phyloP scores from a whole-genome alignment of 2,329 filamentous ascomycete genomes.

The Xylariaceae sp. region DNA sequence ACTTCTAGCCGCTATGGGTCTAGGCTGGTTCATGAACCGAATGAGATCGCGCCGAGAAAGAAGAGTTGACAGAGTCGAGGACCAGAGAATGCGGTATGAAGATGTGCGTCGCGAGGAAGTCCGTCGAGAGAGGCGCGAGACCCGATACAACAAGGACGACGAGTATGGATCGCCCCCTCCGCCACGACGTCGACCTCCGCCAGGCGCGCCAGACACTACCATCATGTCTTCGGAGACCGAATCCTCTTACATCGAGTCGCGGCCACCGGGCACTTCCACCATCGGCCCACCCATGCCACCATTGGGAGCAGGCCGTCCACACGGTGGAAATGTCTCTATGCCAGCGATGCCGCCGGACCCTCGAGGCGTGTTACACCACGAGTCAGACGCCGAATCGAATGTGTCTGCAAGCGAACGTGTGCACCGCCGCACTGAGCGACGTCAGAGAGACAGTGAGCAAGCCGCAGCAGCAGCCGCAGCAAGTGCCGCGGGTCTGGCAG shows the following conservation, averaged over 20 bases:
- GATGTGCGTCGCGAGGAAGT: constrained; percentile 51
- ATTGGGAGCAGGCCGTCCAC: constrained; percentile 26
- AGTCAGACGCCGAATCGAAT: constrained; percentile 42
- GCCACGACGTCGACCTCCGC: constrained; percentile 30
- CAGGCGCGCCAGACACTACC: constrained; percentile 28
- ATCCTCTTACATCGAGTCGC: constrained; percentile 39
- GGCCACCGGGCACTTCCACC: constrained; percentile 32
- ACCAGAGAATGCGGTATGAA: constrained; percentile 43
- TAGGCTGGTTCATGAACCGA: constrained; percentile 64
- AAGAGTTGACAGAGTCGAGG: constrained; percentile 46
- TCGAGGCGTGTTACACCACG: constrained; percentile 40
- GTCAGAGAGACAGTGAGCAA: constrained; percentile 41
- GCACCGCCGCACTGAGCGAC: constrained; percentile 41
- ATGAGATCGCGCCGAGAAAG: constrained; percentile 54
- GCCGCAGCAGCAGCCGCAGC: constrained; percentile 45
- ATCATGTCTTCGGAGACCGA: constrained; percentile 30
- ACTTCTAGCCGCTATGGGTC: constrained; percentile 55
- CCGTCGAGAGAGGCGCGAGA: neutral
- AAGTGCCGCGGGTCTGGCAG: constrained; percentile 44
- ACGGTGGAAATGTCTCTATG: constrained; percentile 38
- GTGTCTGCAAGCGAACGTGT: constrained; percentile 38
- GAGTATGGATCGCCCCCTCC: constrained; percentile 49
- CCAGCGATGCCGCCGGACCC: constrained; percentile 51
- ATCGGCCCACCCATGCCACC: constrained; percentile 38
- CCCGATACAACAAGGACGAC: constrained; percentile 44